Base-by-base conservation (phyloP, 208 protist genomes). In the Trypanosoma mega region DNA sequence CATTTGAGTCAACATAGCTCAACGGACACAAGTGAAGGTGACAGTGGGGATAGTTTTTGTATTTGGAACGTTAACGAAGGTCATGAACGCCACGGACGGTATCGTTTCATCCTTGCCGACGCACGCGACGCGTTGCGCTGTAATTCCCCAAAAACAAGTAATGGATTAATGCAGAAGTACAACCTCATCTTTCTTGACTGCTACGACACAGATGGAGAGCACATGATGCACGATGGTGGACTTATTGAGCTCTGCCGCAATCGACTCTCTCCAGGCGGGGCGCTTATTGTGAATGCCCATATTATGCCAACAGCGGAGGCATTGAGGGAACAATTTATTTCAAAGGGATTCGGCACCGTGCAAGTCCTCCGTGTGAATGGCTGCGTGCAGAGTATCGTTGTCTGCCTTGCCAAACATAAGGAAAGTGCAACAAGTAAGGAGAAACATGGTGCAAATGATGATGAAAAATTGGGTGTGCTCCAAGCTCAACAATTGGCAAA, bases 101-200 rank as follows among this genome's bases (percentile, higher is more conserved):
- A 82, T 46, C 72, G 66, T 48, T 77, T 87, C 45, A 67, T 76
- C 20, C 12, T 79, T 30, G 58, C 63, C 3, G 87, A 93, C 49
- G 83, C 76, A 24, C 71, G 73, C 56, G 50, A 51, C 14, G 78
- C 83, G 47, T 51, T 93, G 18, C 54, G 56, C 21, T 41, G n/a
- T n/a, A n/a, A n/a, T n/a, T n/a, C n/a, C n/a, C n/a, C n/a, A n/a
- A n/a, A 51, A 29, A 41, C 12, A 8, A 46, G 21, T 9, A 16
- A 45, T 2, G 21, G n/a, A 24, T 24, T 14, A 12, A 12, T 30
- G 11, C 16, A 39, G 23, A 20, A 34, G 20, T 92, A 93, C 63
- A 72, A 67, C 24, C 63, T 93, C 37, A 81, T 93, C 20, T 89
- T 90, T 57, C 68, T 93, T 0, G 87, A 93, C 59, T 93, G 87